phyloP scores from a whole-genome alignment of 2,329 filamentous ascomycete genomes.

The Kalmusia sp. region DNA sequence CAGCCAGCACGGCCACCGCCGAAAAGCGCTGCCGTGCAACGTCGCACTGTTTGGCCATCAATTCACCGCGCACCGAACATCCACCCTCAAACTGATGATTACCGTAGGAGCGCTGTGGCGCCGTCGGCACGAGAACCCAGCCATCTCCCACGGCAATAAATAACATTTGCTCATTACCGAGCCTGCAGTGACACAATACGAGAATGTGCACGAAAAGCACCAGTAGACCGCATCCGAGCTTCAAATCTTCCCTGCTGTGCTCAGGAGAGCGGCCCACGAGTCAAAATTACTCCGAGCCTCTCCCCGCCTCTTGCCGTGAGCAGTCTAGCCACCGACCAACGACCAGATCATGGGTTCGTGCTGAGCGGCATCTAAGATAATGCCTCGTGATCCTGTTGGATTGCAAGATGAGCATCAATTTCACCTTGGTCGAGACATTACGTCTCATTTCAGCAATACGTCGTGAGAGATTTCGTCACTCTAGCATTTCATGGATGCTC shows the following conservation, averaged over 20 bases:
- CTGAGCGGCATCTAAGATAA: slow-evolving; percentile 2
- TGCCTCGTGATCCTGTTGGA: neutral
- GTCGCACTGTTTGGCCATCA: neutral
- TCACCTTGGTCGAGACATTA: neutral
- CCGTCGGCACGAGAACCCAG: neutral
- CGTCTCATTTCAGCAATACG: neutral
- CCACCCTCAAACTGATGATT: neutral
- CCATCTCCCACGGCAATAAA: neutral
- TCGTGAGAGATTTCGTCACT: neutral
- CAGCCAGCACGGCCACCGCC: too few relatives aligned
- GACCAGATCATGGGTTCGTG: neutral
- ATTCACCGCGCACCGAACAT: neutral
- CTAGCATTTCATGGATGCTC: neutral
- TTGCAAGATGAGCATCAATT: neutral
- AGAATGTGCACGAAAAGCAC: neutral
- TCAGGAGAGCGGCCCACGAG: neutral
- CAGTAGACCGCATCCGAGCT: too few relatives aligned
- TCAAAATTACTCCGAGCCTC: slow-evolving; percentile 1
- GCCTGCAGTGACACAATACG: neutral
- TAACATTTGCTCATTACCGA: neutral
- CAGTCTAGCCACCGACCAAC: neutral
- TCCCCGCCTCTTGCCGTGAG: neutral
- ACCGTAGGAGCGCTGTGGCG: slow-evolving; percentile 1
- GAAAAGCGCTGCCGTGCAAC: neutral
- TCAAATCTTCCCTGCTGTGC: neutral